Conservation (phyloP, 176 grass and related monocot genomes). For the Oryza rufipogon region DNA sequence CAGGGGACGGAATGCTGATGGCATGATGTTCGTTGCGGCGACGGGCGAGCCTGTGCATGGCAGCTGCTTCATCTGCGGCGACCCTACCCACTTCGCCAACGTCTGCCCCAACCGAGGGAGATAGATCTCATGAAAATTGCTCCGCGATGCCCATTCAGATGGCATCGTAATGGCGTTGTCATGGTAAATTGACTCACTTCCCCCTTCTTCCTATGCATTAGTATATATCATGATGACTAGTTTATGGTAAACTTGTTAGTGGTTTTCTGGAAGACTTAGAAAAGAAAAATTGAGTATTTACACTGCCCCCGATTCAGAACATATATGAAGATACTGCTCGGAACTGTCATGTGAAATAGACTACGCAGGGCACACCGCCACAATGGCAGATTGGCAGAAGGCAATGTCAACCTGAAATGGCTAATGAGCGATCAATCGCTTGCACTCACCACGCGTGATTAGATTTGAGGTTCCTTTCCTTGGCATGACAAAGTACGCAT, state of each 20-base stretch:
- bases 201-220: neutral
- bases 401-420: neutral
- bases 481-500: too few species aligned
- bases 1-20: slow-evolving; percentile 29
- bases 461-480: too few species aligned
- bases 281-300: neutral
- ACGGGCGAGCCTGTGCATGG: slow-evolving; percentile 68
- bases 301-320: neutral
- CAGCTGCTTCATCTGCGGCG: slow-evolving; percentile 77
- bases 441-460: too few species aligned
- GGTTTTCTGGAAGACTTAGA: neutral
- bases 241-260: neutral
- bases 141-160: neutral
- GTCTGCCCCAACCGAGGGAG: slow-evolving; percentile 66
- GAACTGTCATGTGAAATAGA: neutral
- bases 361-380: neutral
- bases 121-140: slow-evolving; percentile 19
- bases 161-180: neutral
- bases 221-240: neutral
- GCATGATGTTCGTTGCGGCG: slow-evolving; percentile 78
- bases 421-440: too few species aligned
- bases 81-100: slow-evolving; percentile 89
- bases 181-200: neutral
- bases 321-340: neutral
- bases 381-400: neutral